Percentiles rank a stretch among this genome's conserved stretches.
Conservation (phyloP, 2,329 filamentous ascomycete species). For the Aspergillus cejpii region DNA sequence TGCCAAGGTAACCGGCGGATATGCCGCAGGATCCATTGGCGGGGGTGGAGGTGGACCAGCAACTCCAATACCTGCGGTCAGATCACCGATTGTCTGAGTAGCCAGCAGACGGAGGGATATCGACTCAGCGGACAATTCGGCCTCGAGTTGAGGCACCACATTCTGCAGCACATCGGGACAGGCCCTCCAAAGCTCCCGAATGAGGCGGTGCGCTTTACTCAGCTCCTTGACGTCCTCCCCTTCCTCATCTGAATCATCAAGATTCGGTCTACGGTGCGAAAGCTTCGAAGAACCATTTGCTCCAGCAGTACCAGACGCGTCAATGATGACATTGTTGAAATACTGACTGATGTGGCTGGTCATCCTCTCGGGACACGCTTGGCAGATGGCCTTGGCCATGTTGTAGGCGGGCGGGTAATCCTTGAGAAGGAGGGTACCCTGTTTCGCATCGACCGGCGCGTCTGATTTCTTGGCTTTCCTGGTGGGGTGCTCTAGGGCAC, state of each 20-base stretch:
- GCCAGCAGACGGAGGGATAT: constrained; percentile 77
- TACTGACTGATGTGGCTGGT: constrained; percentile 89
- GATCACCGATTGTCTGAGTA: constrained; percentile 89
- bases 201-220: constrained; percentile 77
- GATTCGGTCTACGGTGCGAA: constrained; percentile 42
- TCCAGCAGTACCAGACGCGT: constrained; percentile 61
- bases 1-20: constrained; percentile 56
- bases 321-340: constrained; percentile 93
- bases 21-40: constrained; percentile 70
- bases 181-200: constrained; percentile 90
- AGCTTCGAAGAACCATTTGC: constrained; percentile 46
- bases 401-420: constrained; percentile 88
- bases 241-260: constrained; percentile 60
- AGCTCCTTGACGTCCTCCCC: constrained; percentile 83
- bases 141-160: constrained; percentile 87
- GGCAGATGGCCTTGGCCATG: constrained; percentile 93
- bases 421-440: constrained; percentile 76
- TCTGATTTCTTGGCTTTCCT: constrained; percentile 52
- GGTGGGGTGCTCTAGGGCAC: constrained; percentile 45
- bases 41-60: constrained; percentile 72
- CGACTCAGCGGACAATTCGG: constrained; percentile 85
- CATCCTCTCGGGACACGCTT: constrained; percentile 86
- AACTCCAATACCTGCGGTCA: constrained; percentile 87
- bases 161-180: constrained; percentile 83
- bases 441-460: constrained; percentile 60